Evolutionary conservation across 441 rosid species (phyloP), one percentile per base, ranked within the genome.

Genomic region (Croton setiger): DNA sequence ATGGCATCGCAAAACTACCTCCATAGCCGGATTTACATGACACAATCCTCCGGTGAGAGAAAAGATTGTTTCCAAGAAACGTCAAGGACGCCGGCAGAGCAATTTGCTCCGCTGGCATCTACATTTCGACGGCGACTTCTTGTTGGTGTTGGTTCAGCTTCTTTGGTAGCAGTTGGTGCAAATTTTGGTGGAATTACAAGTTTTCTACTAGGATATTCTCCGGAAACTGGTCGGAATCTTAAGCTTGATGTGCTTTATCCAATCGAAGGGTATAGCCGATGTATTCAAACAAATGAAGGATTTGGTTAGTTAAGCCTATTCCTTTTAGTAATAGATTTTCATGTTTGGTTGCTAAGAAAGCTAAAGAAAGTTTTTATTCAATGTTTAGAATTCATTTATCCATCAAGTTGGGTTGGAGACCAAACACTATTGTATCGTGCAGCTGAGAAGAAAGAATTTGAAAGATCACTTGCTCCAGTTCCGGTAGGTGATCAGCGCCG

Each of bases 171-270:
- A 2, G 63, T 85, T 6, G 97, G 98, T 12, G 94, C 98, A 15
- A 86, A 94, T 73, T 94, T 91, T 67, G 85, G 82, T 56, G 92
- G 96, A 72, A 61, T 87, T 57, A 94, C 96, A 0, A 94, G 97
- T 74, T 84, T 74, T 18, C 59, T 94, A 18, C 92, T 94, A 0
- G 89, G 96, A 12, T 81, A 88, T 6, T 85, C 84, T 2, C 94
- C 96, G 9, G 89, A 79, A 53, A 76, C 35, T n/a, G 92, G 96
- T 37, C 75, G 90, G 71, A 78, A 74, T 70, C 78, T 91, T 27
- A 88, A 90, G 83, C 85, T 94, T 35, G 99, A 91, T 51, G 90
- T 87, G 64, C 72, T 94, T 37, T 94, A 90, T 80, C 96, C 96
- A 0, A 84, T 91, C 44, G 68, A 67, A 59, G 97, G 99, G 44